phyloP scores from a whole-genome alignment of 2,329 filamentous ascomycete species.

The Westerdykella ornata region DNA sequence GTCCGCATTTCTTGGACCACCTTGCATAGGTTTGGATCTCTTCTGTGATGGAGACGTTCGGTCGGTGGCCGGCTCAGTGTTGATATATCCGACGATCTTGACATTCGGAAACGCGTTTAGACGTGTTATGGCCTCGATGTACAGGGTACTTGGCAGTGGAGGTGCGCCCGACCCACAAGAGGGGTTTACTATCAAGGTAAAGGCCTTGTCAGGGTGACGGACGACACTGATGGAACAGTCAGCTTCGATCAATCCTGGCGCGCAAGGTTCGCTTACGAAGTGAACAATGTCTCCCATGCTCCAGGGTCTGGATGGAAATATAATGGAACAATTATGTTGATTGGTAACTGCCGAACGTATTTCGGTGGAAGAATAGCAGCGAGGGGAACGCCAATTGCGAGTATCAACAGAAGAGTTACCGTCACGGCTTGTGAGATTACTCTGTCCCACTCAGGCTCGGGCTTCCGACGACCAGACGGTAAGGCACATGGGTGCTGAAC shows the following conservation, averaged over 20 bases:
- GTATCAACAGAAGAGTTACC: constrained; percentile 13
- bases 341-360: constrained; percentile 15
- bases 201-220: constrained; percentile 37
- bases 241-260: neutral
- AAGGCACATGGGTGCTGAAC: neutral
- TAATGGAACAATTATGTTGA: constrained; percentile 42
- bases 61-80: constrained; percentile 38
- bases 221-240: constrained; percentile 9
- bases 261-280: constrained; percentile 9
- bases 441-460: neutral
- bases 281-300: constrained; percentile 33
- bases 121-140: constrained; percentile 38
- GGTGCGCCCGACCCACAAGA: constrained; percentile 40
- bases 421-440: constrained; percentile 15
- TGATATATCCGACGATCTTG: constrained; percentile 46
- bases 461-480: neutral
- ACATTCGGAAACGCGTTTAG: constrained; percentile 42
- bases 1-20: constrained; percentile 38
- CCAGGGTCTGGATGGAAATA: constrained; percentile 46
- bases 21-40: constrained; percentile 45
- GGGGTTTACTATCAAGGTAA: constrained; percentile 48
- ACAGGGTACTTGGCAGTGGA: constrained; percentile 38
- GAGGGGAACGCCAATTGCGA: constrained; percentile 17
- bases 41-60: constrained; percentile 12
- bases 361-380: constrained; percentile 18